phyloP scores from a whole-genome alignment of 2,329 filamentous ascomycete species.

The Fusarium incarnatum region DNA sequence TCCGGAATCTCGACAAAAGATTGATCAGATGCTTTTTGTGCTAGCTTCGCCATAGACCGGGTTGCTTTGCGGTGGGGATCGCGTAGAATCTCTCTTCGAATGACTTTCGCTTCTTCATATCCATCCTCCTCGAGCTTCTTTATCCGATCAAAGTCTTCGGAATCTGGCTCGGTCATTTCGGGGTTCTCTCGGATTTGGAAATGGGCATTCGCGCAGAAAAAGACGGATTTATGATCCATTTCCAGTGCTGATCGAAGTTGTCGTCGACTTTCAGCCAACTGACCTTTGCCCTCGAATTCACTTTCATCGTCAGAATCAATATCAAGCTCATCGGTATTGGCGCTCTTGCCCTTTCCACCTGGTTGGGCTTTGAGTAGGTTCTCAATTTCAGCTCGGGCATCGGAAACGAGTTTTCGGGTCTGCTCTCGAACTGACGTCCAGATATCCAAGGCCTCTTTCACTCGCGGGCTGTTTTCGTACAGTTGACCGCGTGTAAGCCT shows the following conservation, averaged over 20 bases:
- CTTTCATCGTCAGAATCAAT: slow-evolving; percentile 51
- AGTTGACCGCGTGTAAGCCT: slow-evolving; percentile 80
- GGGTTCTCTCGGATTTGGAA: slow-evolving; percentile 84
- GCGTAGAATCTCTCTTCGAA: slow-evolving; percentile 82
- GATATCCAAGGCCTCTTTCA: slow-evolving; percentile 74
- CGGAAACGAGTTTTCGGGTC: slow-evolving; percentile 64
- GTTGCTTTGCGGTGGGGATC: slow-evolving; percentile 56
- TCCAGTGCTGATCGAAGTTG: slow-evolving; percentile 79
- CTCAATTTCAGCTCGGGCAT: slow-evolving; percentile 72
- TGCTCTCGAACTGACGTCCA: slow-evolving; percentile 72
- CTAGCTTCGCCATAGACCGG: slow-evolving; percentile 71
- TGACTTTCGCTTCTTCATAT: slow-evolving; percentile 81
- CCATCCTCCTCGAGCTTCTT: slow-evolving; percentile 77
- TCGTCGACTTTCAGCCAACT: slow-evolving; percentile 69
- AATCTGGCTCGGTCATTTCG: slow-evolving; percentile 72
- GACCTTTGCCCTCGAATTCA: slow-evolving; percentile 52
- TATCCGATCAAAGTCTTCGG: slow-evolving; percentile 72
- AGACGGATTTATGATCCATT: slow-evolving; percentile 82
- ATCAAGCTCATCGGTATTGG: slow-evolving; percentile 17
- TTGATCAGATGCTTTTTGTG: slow-evolving; percentile 62
- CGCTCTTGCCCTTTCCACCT: slow-evolving; percentile 3
- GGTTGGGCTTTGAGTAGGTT: slow-evolving; percentile 55
- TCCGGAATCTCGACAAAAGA: slow-evolving; percentile 73
- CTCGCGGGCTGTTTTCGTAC: slow-evolving; percentile 77
- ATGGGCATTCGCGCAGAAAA: slow-evolving; percentile 85